Percentiles rank a stretch among this genome's conserved stretches.
These are phyloP conservation scores for Lepidium campestre DNA, from an alignment of 441 rosid species.

Conservation along the genomic window DNA sequence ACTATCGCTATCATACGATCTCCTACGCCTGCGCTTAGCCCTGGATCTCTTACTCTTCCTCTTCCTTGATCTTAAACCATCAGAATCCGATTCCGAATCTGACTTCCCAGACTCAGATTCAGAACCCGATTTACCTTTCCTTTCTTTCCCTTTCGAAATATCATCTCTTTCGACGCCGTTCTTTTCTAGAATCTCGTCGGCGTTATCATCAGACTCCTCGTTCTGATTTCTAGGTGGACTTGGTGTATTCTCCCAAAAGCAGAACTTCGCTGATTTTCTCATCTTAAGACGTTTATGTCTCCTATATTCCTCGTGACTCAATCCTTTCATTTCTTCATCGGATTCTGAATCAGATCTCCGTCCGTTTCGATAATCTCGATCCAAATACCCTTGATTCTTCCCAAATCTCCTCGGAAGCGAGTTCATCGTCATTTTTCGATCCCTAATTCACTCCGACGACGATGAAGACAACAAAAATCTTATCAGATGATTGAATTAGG, in stretches of 20 bases:
- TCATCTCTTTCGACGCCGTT: constrained; percentile 32
- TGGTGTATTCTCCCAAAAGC: constrained; percentile 77
- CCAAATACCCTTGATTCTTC: constrained; percentile 35
- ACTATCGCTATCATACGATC: constrained; percentile 32
- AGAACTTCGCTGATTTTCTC: constrained; percentile 51
- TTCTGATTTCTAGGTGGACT: constrained; percentile 68
- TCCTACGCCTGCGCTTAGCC: constrained; percentile 36
- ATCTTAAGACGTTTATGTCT: constrained; percentile 80
- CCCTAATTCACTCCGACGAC: neutral
- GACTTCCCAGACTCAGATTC: constrained; percentile 38
- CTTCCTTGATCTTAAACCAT: constrained; percentile 36
- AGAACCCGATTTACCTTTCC: constrained; percentile 15
- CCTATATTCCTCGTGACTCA: constrained; percentile 68
- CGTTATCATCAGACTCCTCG: constrained; percentile 42
- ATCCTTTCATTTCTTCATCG: constrained; percentile 79
- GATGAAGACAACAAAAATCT: neutral
- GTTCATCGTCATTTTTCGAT: constrained; percentile 26
- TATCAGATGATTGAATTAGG: constrained; percentile 8
- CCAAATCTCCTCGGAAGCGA: constrained; percentile 64
- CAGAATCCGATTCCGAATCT: constrained; percentile 37
- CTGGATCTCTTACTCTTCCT: constrained; percentile 36
- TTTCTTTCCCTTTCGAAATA: constrained; percentile 27
- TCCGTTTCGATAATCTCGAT: constrained; percentile 46
- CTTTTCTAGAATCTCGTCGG: constrained; percentile 33
- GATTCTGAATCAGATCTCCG: constrained; percentile 59